These are phyloP conservation scores for Clausena lansium DNA, from an alignment of 345 rosid species.

Conservation along the genomic window DNA sequence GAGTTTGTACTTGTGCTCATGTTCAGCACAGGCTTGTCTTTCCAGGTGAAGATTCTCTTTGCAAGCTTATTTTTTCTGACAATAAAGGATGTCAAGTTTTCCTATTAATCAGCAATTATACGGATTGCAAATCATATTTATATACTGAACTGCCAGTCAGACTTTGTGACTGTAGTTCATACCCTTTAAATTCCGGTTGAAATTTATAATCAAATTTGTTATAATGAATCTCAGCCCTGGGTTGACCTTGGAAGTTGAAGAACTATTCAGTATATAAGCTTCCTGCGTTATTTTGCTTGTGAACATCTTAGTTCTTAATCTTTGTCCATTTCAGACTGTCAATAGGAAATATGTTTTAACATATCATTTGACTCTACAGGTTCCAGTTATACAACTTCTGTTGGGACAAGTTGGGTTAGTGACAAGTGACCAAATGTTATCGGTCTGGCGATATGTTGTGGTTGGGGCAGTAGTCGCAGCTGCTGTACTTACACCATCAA, in stretches of 20 bases:
- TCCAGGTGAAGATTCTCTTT: slow-evolving; percentile 62
- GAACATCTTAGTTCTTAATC: neutral
- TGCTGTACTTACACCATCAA: slow-evolving; percentile 92
- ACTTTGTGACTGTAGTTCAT: neutral
- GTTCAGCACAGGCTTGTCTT: slow-evolving; percentile 98
- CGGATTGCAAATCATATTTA: neutral
- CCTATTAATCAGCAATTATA: neutral
- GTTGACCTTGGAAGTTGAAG: neutral
- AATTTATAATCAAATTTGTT: no score
- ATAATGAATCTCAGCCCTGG: neutral
- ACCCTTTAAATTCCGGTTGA: neutral
- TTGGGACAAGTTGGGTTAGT: slow-evolving; percentile 91
- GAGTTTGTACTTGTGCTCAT: slow-evolving; percentile 95
- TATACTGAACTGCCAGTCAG: neutral
- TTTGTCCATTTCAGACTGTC: neutral
- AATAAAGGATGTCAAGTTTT: neutral
- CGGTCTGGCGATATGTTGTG: slow-evolving; percentile 94
- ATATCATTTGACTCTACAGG: slow-evolving; percentile 39
- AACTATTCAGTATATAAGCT: neutral
- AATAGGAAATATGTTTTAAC: neutral
- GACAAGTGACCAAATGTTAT: slow-evolving; percentile 89
- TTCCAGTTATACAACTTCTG: slow-evolving; percentile 92
- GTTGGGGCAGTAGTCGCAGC: slow-evolving; percentile 94
- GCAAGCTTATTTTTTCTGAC: neutral
- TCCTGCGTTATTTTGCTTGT: neutral